Percentiles rank a stretch among this genome's conserved stretches.
Conservation (phyloP, 495 filamentous ascomycete genomes). For the Mytilinidion resinicola region DNA sequence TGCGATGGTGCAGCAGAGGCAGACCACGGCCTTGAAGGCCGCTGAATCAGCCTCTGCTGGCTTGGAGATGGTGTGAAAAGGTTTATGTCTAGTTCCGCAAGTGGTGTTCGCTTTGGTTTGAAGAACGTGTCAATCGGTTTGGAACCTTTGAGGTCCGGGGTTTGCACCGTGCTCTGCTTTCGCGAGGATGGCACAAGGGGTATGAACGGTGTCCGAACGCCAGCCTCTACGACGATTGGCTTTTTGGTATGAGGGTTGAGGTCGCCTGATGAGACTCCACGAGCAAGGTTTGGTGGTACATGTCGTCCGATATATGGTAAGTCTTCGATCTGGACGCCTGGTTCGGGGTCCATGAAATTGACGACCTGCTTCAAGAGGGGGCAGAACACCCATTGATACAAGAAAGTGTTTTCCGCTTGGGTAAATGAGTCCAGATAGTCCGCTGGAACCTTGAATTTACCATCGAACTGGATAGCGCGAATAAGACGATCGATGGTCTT, state of each 20-base stretch:
- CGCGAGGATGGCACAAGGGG: conserved; percentile 15
- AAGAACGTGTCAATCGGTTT: conserved; percentile 74
- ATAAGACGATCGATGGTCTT: conserved; percentile 79
- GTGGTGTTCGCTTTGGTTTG: conserved; percentile 64
- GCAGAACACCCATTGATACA: conserved; percentile 91
- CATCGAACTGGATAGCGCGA: conserved; percentile 77
- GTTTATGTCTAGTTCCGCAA: conserved; percentile 84
- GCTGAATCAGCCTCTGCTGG: conserved; percentile 55
- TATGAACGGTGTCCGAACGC: conserved; percentile 14
- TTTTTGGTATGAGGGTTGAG: conserved; percentile 85
- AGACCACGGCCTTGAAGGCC: conserved; percentile 50
- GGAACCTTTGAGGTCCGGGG: conserved; percentile 52
- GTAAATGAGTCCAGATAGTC: conserved; percentile 72
- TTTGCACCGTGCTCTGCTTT: conserved; percentile 32
- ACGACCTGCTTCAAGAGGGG: conserved; percentile 63
- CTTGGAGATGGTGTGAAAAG: conserved; percentile 66
- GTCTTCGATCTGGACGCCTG: conserved; percentile 53
- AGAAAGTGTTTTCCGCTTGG: conserved; percentile 85
- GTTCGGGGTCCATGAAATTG: conserved; percentile 58
- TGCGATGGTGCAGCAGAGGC: conserved; percentile 28
- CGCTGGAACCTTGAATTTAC: conserved; percentile 68
- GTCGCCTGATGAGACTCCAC: conserved; percentile 74
- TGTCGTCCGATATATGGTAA: conserved; percentile 74
- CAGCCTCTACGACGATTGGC: conserved; percentile 8
- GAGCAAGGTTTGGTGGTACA: conserved; percentile 61